A percentile compares a stretch with the other conserved stretches of the same genome.
These are phyloP conservation scores for Rhizophora mangle DNA, from an alignment of 345 rosid genomes.

Conservation along the genomic window DNA sequence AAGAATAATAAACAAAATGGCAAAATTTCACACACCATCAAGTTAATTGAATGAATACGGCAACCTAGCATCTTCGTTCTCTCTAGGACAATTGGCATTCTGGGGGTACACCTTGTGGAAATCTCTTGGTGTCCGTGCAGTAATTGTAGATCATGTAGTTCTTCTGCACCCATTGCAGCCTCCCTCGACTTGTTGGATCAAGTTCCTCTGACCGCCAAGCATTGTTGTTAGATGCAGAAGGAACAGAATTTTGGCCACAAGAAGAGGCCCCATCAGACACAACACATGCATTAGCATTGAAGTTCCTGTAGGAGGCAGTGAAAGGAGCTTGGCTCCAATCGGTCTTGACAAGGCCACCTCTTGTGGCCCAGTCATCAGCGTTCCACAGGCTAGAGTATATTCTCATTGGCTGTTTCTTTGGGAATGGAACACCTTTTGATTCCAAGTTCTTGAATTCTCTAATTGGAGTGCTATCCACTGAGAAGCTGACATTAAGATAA, in stretches of 20 bases:
- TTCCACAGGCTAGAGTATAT: slow-evolving; percentile 60
- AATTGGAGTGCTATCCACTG: slow-evolving; percentile 56
- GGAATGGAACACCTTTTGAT: slow-evolving; percentile 47
- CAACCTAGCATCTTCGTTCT: not conserved
- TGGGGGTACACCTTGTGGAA: not conserved
- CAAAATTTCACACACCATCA: too few relatives aligned
- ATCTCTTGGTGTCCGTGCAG: slow-evolving; percentile 11
- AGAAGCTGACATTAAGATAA: slow-evolving; percentile 34
- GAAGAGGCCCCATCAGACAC: slow-evolving; percentile 30
- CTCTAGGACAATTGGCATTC: not conserved
- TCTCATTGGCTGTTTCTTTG: slow-evolving; percentile 59
- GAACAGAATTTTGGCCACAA: slow-evolving; percentile 10
- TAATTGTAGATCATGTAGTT: slow-evolving; percentile 19
- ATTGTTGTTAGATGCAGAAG: slow-evolving; percentile 1
- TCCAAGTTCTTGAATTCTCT: slow-evolving; percentile 65
- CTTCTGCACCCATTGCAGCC: slow-evolving; percentile 17
- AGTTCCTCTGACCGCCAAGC: not conserved
- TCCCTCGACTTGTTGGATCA: not conserved
- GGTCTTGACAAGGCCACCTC: slow-evolving; percentile 66
- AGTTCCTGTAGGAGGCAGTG: slow-evolving; percentile 49
- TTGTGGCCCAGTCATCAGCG: slow-evolving; percentile 74
- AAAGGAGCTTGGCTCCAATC: slow-evolving; percentile 65
- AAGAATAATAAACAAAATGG: too few relatives aligned
- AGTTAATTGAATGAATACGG: not conserved
- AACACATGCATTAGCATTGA: slow-evolving; percentile 37